Evolutionary conservation across 139 green algal genomes (phyloP).

Genomic region (Tetradesmus obliquus): DNA sequence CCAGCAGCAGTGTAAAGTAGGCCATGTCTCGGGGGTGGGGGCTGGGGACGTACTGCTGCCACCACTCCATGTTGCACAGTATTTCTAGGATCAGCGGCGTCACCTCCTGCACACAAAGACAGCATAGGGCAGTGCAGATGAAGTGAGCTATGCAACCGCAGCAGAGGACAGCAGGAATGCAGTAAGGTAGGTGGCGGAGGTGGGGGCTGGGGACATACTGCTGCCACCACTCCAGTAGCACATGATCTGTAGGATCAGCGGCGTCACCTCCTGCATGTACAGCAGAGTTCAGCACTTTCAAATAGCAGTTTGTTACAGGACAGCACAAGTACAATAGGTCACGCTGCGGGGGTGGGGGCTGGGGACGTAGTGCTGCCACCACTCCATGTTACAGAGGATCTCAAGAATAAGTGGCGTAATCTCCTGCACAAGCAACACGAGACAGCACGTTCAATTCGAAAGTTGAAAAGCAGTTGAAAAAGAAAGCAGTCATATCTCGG

Average conservation of each 20-base stretch:
- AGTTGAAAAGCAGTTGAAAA: neutral
- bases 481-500: neutral
- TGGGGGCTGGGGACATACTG: constrained; percentile 46
- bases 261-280: constrained; percentile 70
- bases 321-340: constrained; percentile 62
- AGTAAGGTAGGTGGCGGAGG: constrained; percentile 54
- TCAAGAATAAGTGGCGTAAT: constrained; percentile 64
- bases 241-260: constrained; percentile 50
- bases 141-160: too few species aligned
- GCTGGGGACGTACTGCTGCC: constrained; percentile 52
- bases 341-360: constrained; percentile 2
- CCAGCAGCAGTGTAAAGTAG: constrained; percentile 77
- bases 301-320: too few species aligned
- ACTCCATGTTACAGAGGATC: constrained; percentile 15
- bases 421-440: constrained; percentile 52
- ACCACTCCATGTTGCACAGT: constrained; percentile 50
- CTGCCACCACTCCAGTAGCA: constrained; percentile 54
- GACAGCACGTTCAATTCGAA: neutral
- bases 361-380: constrained; percentile 50
- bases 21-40: neutral
- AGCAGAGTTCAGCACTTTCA: neutral
- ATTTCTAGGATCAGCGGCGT: constrained; percentile 59
- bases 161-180: constrained; percentile 40
- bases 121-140: neutral
- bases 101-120: constrained; percentile 63